Conservation (phyloP, 768 basidiomycete genomes). For the Rhizopogon vulgaris region DNA sequence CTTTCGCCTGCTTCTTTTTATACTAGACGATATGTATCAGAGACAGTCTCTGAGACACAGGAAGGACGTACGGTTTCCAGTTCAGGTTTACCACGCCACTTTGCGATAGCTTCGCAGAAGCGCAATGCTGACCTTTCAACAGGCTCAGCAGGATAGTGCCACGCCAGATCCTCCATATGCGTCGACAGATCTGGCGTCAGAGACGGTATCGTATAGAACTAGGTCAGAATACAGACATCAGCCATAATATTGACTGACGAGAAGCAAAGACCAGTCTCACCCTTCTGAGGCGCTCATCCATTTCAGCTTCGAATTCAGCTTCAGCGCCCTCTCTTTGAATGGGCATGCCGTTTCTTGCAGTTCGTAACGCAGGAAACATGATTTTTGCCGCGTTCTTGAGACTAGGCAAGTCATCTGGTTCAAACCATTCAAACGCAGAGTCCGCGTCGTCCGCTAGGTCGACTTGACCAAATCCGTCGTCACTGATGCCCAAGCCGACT, state of each 20-base stretch:
- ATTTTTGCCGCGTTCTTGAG: slow-evolving; percentile 60
- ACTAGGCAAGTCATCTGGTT: slow-evolving; percentile 73
- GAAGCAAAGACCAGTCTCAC: slow-evolving; percentile 35
- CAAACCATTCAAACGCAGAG: slow-evolving; percentile 47
- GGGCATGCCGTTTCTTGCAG: slow-evolving; percentile 18
- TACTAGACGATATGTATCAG: slow-evolving; percentile 38
- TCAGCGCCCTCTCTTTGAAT: slow-evolving; percentile 46
- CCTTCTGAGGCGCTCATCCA: slow-evolving; percentile 63
- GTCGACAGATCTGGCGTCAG: slow-evolving; percentile 70
- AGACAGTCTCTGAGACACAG: slow-evolving; percentile 14
- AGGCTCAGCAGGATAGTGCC: slow-evolving; percentile 77
- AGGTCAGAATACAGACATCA: slow-evolving; percentile 5
- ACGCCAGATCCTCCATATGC: slow-evolving; percentile 67
- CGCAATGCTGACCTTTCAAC: slow-evolving; percentile 72
- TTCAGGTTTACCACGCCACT: slow-evolving; percentile 83
- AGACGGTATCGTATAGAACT: slow-evolving; percentile 76
- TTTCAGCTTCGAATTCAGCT: slow-evolving; percentile 68
- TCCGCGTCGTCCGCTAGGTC: slow-evolving; percentile 28
- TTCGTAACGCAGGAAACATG: slow-evolving; percentile 55
- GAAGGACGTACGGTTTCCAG: slow-evolving; percentile 55
- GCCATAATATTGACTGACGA: background rate
- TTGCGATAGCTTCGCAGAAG: slow-evolving; percentile 77
- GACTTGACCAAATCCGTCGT: slow-evolving; percentile 14
- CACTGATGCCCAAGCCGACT: slow-evolving; percentile 53
- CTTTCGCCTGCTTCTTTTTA: slow-evolving; percentile 41